Evolutionary conservation across 176 grass and related monocot genomes (phyloP), one percentile per base, ranked within the genome.

Genomic region (Lolium rigidum): DNA sequence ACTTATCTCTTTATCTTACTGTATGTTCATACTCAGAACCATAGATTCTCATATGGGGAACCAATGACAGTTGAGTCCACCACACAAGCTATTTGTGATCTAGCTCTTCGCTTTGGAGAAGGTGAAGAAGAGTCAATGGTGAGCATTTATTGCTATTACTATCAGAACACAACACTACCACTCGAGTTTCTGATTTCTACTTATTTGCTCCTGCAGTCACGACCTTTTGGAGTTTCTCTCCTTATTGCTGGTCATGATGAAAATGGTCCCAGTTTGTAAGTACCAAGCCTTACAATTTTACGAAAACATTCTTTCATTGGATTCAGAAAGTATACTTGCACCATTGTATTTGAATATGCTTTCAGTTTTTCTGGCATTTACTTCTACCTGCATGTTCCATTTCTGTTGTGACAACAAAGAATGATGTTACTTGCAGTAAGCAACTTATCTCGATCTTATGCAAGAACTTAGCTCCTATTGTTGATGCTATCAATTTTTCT

Each of bases 161-260:
- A 44, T 79, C 37, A 13, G 50, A 84, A 75, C 63, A 54, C n/a
- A 73, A 71, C 70, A 25, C 7, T 66, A 54, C 63, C 46, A 54
- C 10, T 39, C 26, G n/a, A 57, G n/a, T 89, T 82, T 78, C 13
- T 87, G 35, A 86, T 88, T 0, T 88, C 0, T 88, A 49, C 10
- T 75, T 56, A 17, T 58, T 55, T 79, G 10, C 76, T 62, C 82
- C 17, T 91, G 38, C 84, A 97, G 97, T 97, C 97, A 89, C 90
- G 94, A 4, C 97, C 94, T 7, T 99, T 99, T 87, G 97, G 94
- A 63, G 97, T 99, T 2, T 99, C 97, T 83, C 94, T 93, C 80
- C 90, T 97, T 80, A 99, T 99, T 85, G 97, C 94, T 84, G 97
- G 97, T 87, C 94, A 99, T 93, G 97, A 99, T 88, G 97, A 99